Conservation (phyloP, 2,329 filamentous ascomycete species). For the Alternaria sp. region DNA sequence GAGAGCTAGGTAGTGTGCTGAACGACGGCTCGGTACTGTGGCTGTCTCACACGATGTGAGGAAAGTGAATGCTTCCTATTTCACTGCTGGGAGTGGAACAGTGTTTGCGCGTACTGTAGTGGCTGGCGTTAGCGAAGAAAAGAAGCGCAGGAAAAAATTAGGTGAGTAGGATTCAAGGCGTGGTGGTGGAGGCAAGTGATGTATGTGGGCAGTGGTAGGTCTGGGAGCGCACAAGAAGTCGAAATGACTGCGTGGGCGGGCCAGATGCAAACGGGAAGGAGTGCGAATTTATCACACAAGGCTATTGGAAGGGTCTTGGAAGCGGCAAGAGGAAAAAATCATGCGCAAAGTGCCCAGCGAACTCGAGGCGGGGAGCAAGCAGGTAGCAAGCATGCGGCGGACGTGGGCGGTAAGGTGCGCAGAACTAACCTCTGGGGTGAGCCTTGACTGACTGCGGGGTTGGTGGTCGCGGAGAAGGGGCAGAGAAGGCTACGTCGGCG, state of each 20-base stretch:
- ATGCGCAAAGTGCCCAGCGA: conserved; percentile 18
- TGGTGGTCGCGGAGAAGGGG: conserved; percentile 12
- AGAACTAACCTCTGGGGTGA: conserved; percentile 39
- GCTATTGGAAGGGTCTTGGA: conserved; percentile 4
- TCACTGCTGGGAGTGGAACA: conserved; percentile 15
- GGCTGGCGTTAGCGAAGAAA: conserved; percentile 24
- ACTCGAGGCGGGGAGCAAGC: conserved; percentile 23
- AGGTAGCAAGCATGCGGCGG: conserved; percentile 23
- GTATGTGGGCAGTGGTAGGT: neutral
- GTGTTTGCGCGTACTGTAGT: conserved; percentile 22
- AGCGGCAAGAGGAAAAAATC: conserved; percentile 10
- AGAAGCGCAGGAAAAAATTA: neutral
- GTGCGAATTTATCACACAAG: conserved; percentile 9
- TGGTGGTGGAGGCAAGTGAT: conserved; percentile 9
- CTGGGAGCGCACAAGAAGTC: conserved; percentile 8
- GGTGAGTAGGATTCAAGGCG: conserved; percentile 1
- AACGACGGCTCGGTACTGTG: conserved; percentile 12
- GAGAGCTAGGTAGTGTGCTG: conserved; percentile 13
- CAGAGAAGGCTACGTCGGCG: conserved; percentile 17
- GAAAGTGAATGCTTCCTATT: conserved; percentile 18
- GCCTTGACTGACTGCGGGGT: conserved; percentile 21
- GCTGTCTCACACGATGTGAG: conserved; percentile 12
- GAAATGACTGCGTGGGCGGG: conserved; percentile 12
- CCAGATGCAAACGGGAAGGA: conserved; percentile 2
- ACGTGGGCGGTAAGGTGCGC: conserved; percentile 23